Base-by-base conservation (phyloP, 495 filamentous ascomycete genomes). In the Alectoria sarmentosa region DNA sequence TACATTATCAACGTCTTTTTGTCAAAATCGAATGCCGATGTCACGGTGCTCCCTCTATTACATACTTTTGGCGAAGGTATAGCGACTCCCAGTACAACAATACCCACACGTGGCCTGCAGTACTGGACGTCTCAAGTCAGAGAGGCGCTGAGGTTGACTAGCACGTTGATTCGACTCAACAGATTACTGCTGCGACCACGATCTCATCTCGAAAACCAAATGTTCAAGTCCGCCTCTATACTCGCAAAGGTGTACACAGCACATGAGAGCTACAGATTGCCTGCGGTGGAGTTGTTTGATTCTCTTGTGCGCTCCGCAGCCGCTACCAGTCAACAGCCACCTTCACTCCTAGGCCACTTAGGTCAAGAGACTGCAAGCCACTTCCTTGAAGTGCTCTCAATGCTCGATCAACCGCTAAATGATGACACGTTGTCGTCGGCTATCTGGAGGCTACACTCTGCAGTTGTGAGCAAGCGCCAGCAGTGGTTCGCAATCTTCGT, bases 401-500 rank as follows among this genome's bases (percentile, higher is more conserved):
- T 85, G 62, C 78, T 97, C n/a, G 90, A 92, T 67, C 85, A 84
- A 69, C 92, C 92, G 15, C 77, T 93, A 38, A 76, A 80, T 59
- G 80, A 90, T 67, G 73, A 78, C 6, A 70, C 76, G 9, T 77
- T 91, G 48, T 81, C 87, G 30, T 79, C 84, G 58, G 77, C 80
- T 30, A 87, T 91, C 58, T 98, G 94, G 94, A 84, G 81, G 60
- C 84, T 99, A 63, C 84, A 97, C 39, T 88, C 93, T 36, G 86
- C 86, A n/a, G 84, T 96, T 56, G 83, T 98, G 56, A 89, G 90
- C 70, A 92, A 90, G 70, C 87, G 90, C 61, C 94, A 99, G 67
- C 91, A 96, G 71, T 98, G 95, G 88, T 87, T 99, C 77, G 86
- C 93, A 0, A 90, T 96, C 54, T 93, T 91, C 71, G 82, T 98